phyloP scores from a whole-genome alignment of 2,329 filamentous ascomycete genomes.

The Graphilbum sp. region DNA sequence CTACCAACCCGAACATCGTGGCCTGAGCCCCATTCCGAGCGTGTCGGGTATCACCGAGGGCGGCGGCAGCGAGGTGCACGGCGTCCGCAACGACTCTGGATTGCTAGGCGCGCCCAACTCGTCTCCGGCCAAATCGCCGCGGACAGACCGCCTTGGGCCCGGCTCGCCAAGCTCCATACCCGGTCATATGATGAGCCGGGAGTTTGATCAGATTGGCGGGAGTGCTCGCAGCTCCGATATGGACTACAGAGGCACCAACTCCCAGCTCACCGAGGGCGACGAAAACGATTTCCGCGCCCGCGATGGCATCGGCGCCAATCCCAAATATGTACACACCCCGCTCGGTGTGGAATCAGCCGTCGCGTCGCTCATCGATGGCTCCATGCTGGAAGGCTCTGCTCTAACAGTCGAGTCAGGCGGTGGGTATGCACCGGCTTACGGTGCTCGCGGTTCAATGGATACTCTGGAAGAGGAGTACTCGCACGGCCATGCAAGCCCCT shows the following conservation, averaged over 20 bases:
- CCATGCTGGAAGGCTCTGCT: slow-evolving; percentile 49
- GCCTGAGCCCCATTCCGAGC: slow-evolving; percentile 79
- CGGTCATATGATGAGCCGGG: slow-evolving; percentile 29
- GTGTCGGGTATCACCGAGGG: slow-evolving; percentile 73
- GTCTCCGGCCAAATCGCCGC: slow-evolving; percentile 42
- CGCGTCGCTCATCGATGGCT: slow-evolving; percentile 70
- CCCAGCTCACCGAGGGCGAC: slow-evolving; percentile 26
- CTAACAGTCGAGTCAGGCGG: slow-evolving; percentile 44
- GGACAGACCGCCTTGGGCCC: slow-evolving; percentile 20
- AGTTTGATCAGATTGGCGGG: slow-evolving; percentile 43
- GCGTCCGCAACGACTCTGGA: slow-evolving; percentile 40
- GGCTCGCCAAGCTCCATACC: slow-evolving; percentile 40
- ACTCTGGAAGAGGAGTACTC: slow-evolving; percentile 18
- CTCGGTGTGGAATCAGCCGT: slow-evolving; percentile 75
- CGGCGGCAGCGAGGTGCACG: slow-evolving; percentile 35
- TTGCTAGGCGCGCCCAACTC: slow-evolving; percentile 34
- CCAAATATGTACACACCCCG: slow-evolving; percentile 57
- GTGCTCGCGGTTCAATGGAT: slow-evolving; percentile 20
- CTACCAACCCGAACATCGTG: slow-evolving; percentile 51
- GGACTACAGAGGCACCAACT: slow-evolving; percentile 27
- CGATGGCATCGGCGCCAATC: slow-evolving; percentile 53
- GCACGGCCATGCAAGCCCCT: slow-evolving; percentile 14
- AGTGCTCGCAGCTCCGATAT: slow-evolving; percentile 35
- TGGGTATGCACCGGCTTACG: slow-evolving; percentile 25
- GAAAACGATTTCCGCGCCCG: slow-evolving; percentile 52